Base-by-base conservation (phyloP, 129 eudicot genomes). In the Flaveria bidentis region DNA sequence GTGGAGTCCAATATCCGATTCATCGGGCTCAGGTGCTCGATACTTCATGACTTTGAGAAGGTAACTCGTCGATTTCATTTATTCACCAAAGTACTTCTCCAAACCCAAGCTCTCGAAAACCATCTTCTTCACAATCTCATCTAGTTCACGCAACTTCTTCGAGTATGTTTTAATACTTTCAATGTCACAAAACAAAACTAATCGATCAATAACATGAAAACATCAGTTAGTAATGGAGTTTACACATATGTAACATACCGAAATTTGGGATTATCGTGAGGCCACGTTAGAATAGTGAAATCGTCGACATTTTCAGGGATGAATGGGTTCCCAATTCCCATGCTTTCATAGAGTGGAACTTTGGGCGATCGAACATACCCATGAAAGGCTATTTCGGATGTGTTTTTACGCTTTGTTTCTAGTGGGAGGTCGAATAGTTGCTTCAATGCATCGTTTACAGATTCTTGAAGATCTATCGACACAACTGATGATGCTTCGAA, bases 321-420 rank as follows among this genome's bases (percentile, higher is more conserved):
- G 50, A 68, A 61, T 16, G 84, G 60, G 11, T 75, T 76, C 9
- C 84, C 80, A 14, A 81, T 81, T 17, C 84, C 80, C 81, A 81
- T 81, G 67, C 84, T 81, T 50, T 81, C 81, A 22, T 76, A 76
- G 25, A 81, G 84, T n/a, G 84, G 84, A 76, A 73, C 78, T 42
- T 72, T 72, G 39, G 83, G 83, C 52, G 74, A 65, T 36, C 2
- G 73, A 25, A 80, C 78, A 13, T 72, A 80, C 14, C 83, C 83
- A 73, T 72, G 80, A 70, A 81, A 81, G 60, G 76, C 72, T 26
- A 44, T 76, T 39, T 75, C 78, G 1, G 83, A 73, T 26, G 74
- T 72, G 74, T 72, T 80, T 25, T 39, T 51, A 60, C 13, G 61
- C 60, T 81, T 81, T 16, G 72, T 81, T 46, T 81, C 76, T 64